Evolutionary conservation across 176 grass and related monocot species (phyloP), one percentile per base, ranked within the genome.

Genomic region (Musa itinerans): DNA sequence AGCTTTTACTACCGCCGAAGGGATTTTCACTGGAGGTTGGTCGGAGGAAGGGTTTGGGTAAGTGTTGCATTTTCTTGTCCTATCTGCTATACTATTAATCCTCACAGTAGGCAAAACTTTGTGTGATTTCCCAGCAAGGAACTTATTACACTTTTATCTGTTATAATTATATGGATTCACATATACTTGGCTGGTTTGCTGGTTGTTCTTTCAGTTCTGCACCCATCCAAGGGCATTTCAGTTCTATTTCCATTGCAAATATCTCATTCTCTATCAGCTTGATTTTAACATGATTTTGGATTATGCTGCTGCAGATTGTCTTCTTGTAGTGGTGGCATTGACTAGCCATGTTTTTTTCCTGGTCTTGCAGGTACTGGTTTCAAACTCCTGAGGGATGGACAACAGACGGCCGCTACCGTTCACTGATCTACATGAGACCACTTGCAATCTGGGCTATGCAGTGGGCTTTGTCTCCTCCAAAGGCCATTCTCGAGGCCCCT

Each of bases 321-420:
- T 34, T 43, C 34, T 43, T 43, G 34, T 6, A 43, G 34, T 5
- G 34, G 34, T 19, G 13, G 57, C 16, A 4, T 61, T n/a, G 17
- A 29, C 17, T 49, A 5, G 1, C 6, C 27, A 57, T 66, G 25
- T 11, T 43, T 43, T 43, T 43, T 43, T 43, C 34, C n/a, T 50
- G 20, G 19, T 14, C 57, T 50, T 49, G 2, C 82, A 96, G 93
- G 81, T 96, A 92, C 63, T 92, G 89, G 93, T 96, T 96, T 53
- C 93, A 96, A 80, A 96, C 93, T 49, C 93, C 93, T 1, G 93
- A 96, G 85, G 93, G 52, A 85, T 92, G 93, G 93, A 96, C 89
- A 14, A 61, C 81, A 17, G 89, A 92, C 56, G 93, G 89, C 15
- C 87, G 90, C 77, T 96, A 96, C 74, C 88, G 93, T 11, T 96